Evolutionary conservation across 345 rosid genomes (phyloP).

Genomic region (Nephelium lappaceum): DNA sequence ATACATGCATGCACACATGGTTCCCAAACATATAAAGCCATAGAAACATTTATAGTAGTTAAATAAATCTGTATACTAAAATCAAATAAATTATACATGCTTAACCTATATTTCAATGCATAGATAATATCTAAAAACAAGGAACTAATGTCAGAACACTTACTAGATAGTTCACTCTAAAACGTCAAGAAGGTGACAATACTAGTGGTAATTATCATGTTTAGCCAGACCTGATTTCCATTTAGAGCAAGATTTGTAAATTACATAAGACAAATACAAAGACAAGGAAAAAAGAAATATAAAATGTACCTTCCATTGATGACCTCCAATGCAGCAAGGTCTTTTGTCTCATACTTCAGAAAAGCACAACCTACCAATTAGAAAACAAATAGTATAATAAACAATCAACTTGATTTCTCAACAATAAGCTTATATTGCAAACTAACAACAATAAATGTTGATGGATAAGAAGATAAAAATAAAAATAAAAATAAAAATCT

Average conservation of each 20-base stretch:
- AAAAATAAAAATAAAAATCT: no score
- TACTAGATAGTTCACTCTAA: slow-evolving; percentile 94
- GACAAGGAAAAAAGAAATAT: background rate
- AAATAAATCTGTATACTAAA: background rate
- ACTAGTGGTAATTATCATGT: slow-evolving; percentile 99
- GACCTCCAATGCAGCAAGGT: no score
- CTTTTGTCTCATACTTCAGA: no score
- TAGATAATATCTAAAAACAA: background rate
- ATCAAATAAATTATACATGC: slow-evolving; percentile 1
- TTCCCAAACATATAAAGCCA: background rate
- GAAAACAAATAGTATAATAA: no score
- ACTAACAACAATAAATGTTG: no score
- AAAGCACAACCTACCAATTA: no score
- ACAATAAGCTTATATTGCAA: no score
- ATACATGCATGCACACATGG: background rate
- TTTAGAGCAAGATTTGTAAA: slow-evolving; percentile 8
- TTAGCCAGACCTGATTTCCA: slow-evolving; percentile 85
- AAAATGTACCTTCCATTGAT: background rate
- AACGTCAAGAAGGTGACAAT: slow-evolving; percentile 96
- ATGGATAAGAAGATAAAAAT: no score
- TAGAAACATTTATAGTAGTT: slow-evolving; percentile 7
- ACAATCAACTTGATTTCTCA: no score
- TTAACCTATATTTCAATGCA: background rate
- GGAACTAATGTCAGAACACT: slow-evolving; percentile 6
- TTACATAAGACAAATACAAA: background rate